Evolutionary conservation across 1,284 basidiomycete genomes (phyloP).

Genomic region (Cryptococcus sp.): DNA sequence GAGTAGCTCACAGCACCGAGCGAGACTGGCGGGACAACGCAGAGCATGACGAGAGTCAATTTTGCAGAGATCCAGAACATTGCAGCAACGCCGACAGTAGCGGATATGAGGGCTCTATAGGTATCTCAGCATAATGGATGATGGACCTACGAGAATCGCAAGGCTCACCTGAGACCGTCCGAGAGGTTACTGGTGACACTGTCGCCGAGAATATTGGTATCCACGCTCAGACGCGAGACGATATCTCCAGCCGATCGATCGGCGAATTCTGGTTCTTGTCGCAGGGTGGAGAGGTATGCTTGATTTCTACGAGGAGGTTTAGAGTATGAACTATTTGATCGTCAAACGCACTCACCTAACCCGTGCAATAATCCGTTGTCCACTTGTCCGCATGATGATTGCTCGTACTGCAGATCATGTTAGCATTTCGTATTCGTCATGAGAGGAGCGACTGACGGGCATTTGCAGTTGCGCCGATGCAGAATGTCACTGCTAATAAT

Average conservation of each 20-base stretch:
- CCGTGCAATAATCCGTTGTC: slow-evolving; percentile 88
- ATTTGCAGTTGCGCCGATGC: slow-evolving; percentile 82
- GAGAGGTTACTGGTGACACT: slow-evolving; percentile 89
- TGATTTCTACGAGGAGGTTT: slow-evolving; percentile 55
- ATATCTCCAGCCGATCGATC: slow-evolving; percentile 94
- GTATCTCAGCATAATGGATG: background rate
- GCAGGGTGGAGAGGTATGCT: slow-evolving; percentile 76
- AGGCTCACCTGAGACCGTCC: slow-evolving; percentile 70
- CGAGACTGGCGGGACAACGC: slow-evolving; percentile 91
- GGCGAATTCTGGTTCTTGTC: slow-evolving; percentile 89
- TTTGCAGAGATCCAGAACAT: slow-evolving; percentile 95
- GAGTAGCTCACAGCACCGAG: slow-evolving; percentile 74
- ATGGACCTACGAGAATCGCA: background rate
- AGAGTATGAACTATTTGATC: background rate
- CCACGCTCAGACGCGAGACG: slow-evolving; percentile 84
- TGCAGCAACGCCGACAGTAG: slow-evolving; percentile 86
- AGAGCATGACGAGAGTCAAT: slow-evolving; percentile 88
- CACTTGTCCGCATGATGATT: slow-evolving; percentile 83
- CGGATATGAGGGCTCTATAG: slow-evolving; percentile 73
- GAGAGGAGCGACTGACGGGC: slow-evolving; percentile 52
- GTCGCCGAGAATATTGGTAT: slow-evolving; percentile 93
- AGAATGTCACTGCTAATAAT: slow-evolving; percentile 75
- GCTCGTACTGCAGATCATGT: slow-evolving; percentile 61
- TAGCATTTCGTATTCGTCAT: background rate
- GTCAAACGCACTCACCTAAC: slow-evolving; percentile 58